Evolutionary conservation across 345 rosid species (phyloP).

Genomic region (Chamaenerion angustifolium): DNA sequence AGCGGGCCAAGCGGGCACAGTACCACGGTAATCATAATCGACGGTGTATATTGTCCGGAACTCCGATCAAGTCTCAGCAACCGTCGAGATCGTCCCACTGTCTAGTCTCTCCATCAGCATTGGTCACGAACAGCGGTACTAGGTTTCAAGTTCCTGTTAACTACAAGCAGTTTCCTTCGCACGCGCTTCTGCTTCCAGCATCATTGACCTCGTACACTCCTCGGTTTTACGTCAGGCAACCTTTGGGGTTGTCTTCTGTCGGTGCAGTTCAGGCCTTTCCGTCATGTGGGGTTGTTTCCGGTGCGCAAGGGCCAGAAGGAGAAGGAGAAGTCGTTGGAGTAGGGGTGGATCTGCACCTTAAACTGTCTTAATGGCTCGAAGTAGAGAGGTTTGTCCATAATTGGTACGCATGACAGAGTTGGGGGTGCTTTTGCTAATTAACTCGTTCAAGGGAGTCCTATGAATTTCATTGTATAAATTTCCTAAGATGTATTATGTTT

Average conservation of each 20-base stretch:
- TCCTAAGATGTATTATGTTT: too few relatives aligned
- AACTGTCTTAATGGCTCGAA: constrained; percentile 1
- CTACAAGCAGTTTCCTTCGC: background rate
- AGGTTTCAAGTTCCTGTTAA: background rate
- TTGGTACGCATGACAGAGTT: too few relatives aligned
- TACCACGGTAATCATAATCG: constrained; percentile 13
- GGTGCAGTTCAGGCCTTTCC: background rate
- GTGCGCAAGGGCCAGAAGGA: background rate
- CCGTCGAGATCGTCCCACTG: constrained; percentile 12
- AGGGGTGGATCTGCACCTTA: constrained; percentile 3
- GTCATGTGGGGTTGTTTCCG: background rate
- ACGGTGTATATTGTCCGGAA: constrained; percentile 16
- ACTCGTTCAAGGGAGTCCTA: too few relatives aligned
- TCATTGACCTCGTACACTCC: background rate
- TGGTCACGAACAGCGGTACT: background rate
- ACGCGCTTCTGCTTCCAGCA: background rate
- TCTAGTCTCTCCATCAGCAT: background rate
- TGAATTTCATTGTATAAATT: too few relatives aligned
- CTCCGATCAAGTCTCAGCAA: constrained; percentile 17
- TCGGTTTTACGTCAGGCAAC: background rate
- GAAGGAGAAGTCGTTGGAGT: background rate
- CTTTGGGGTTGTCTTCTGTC: background rate
- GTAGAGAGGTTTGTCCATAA: background rate
- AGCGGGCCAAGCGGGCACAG: constrained; percentile 28
- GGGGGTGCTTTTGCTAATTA: too few relatives aligned